A percentile compares a stretch with the other conserved stretches of the same genome.
These are phyloP conservation scores for Dactylella cylindrospora DNA, from an alignment of 2,329 filamentous ascomycete genomes.

Conservation along the genomic window DNA sequence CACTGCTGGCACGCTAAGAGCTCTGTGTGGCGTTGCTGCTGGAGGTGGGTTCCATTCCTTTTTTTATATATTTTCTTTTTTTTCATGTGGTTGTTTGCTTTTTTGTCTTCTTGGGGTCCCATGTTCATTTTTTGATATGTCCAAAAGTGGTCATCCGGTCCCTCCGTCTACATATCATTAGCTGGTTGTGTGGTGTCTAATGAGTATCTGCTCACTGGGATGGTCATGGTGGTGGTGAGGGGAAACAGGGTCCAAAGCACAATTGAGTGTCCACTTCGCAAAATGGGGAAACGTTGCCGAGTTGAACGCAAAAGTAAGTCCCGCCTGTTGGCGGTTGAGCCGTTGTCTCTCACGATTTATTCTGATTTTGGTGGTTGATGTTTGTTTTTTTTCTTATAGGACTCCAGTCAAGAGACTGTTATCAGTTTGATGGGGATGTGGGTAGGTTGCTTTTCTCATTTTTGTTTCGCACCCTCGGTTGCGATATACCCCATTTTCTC, in stretches of 20 bases:
- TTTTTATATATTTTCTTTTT: conserved; percentile 16
- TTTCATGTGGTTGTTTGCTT: too few species aligned
- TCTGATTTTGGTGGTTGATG: conserved; percentile 15
- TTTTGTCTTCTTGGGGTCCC: too few species aligned
- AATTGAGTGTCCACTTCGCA: conserved; percentile 88
- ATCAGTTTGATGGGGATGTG: conserved; percentile 87
- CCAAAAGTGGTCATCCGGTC: conserved; percentile 36
- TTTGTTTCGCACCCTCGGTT: not conserved
- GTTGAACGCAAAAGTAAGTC: conserved; percentile 66
- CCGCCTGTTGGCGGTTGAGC: conserved; percentile 51
- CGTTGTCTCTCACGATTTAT: conserved; percentile 18
- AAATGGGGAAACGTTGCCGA: conserved; percentile 83
- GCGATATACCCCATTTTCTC: conserved; percentile 1
- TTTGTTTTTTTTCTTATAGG: conserved; percentile 59
- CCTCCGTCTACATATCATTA: conserved; percentile 12
- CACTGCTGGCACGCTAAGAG: conserved; percentile 63
- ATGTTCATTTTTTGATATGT: too few species aligned
- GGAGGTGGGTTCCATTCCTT: conserved; percentile 53
- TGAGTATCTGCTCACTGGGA: too few species aligned
- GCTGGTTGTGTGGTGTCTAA: too few species aligned
- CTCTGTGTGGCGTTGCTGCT: conserved; percentile 84
- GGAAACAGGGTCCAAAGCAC: conserved; percentile 75
- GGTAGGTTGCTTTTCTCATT: conserved; percentile 51
- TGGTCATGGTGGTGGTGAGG: conserved; percentile 15
- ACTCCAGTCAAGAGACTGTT: conserved; percentile 92